Conservation (phyloP, 805 yeast genomes). For the Pichia cabralensis region DNA sequence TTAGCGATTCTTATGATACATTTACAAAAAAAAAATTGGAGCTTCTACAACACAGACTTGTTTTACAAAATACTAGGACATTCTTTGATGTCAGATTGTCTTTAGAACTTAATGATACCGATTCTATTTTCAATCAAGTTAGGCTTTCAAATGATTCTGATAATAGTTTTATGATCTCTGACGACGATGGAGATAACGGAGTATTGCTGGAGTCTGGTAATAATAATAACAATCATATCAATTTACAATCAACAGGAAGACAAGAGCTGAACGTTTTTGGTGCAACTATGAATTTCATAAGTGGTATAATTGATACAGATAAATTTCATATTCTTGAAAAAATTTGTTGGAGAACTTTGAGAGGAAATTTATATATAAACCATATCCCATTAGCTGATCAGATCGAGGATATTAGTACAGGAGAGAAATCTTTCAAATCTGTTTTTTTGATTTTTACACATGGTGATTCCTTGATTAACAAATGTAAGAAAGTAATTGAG, state of each 20-base stretch:
- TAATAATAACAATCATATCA: neutral
- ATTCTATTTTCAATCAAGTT: slow-evolving; percentile 17
- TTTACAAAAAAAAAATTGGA: slow-evolving; percentile 47
- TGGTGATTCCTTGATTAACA: slow-evolving; percentile 60
- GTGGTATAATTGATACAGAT: slow-evolving; percentile 72
- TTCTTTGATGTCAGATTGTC: slow-evolving; percentile 27
- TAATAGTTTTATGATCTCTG: slow-evolving; percentile 10
- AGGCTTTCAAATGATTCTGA: slow-evolving; percentile 13
- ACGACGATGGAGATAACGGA: slow-evolving; percentile 7
- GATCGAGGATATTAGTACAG: slow-evolving; percentile 48
- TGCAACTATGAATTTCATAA: slow-evolving; percentile 39
- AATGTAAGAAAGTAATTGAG: slow-evolving; percentile 73
- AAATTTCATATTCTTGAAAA: slow-evolving; percentile 66
- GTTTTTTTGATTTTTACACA: slow-evolving; percentile 87
- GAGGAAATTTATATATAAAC: slow-evolving; percentile 84
- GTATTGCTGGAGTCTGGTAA: slow-evolving; percentile 15
- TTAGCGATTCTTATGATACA: slow-evolving; percentile 58
- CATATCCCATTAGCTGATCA: slow-evolving; percentile 65
- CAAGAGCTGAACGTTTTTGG: slow-evolving; percentile 27
- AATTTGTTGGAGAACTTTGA: slow-evolving; percentile 82
- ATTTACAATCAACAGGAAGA: slow-evolving; percentile 20
- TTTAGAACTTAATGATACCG: slow-evolving; percentile 21
- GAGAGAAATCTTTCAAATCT: slow-evolving; percentile 53
- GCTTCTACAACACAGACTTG: slow-evolving; percentile 63
- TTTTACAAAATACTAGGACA: slow-evolving; percentile 28